A percentile compares a stretch with the other conserved stretches of the same genome.
phyloP scores from a whole-genome alignment of 345 rosid genomes.

The Abelmoschus esculentus region DNA sequence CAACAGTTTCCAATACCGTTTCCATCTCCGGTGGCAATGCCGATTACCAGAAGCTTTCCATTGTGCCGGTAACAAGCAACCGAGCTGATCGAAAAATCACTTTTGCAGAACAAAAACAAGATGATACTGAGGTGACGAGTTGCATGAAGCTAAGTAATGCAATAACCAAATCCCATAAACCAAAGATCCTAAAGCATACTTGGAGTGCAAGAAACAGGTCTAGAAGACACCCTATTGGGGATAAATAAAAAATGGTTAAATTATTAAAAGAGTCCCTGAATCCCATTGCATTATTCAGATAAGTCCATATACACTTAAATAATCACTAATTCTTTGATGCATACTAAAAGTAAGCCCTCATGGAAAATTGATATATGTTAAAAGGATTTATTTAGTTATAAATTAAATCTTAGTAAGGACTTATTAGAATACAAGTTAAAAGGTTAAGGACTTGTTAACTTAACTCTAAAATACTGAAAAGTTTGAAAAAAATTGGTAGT shows the following conservation, averaged over 20 bases:
- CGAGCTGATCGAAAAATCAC: constrained; percentile 18
- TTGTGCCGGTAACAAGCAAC: constrained; percentile 17
- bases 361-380: neutral
- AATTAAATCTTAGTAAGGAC: neutral
- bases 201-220: constrained; percentile 4
- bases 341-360: neutral
- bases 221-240: neutral
- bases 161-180: neutral
- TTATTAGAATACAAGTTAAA: neutral
- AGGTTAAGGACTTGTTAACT: neutral
- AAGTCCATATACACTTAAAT: neutral
- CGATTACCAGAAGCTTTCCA: constrained; percentile 15
- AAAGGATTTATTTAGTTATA: neutral
- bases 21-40: neutral
- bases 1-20: constrained; percentile 18
- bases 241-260: neutral
- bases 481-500: neutral
- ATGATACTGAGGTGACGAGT: constrained; percentile 10
- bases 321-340: neutral
- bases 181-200: constrained; percentile 11
- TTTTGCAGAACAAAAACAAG: constrained; percentile 10
- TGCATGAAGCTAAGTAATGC: constrained; percentile 7
- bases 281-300: neutral
- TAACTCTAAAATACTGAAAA: neutral
- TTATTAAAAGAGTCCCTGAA: neutral